Conservation (phyloP, 768 basidiomycete species). For the Suillus placidus region DNA sequence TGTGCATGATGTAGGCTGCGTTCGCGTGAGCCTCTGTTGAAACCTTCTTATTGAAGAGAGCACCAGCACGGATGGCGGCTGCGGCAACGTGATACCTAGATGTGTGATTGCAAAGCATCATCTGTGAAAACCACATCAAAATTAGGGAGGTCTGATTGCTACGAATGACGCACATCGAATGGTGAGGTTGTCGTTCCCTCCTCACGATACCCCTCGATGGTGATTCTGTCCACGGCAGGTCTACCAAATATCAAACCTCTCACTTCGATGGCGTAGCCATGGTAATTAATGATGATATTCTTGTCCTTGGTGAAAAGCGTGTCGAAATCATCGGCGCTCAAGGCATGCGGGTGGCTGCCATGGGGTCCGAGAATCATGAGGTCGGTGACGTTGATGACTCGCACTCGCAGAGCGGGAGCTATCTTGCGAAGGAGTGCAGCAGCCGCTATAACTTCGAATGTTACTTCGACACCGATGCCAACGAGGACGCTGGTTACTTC, state of each 20-base stretch:
- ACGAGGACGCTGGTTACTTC: slow-evolving; percentile 62
- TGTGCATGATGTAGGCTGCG: slow-evolving; percentile 60
- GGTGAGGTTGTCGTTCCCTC: slow-evolving; percentile 83
- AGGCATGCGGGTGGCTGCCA: slow-evolving; percentile 78
- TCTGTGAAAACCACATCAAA: slow-evolving; percentile 41
- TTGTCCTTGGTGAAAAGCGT: slow-evolving; percentile 72
- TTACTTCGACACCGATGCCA: slow-evolving; percentile 86
- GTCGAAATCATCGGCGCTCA: slow-evolving; percentile 62
- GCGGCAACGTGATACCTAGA: slow-evolving; percentile 69
- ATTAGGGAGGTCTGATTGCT: neutral
- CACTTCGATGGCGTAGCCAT: slow-evolving; percentile 77
- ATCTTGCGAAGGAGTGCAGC: slow-evolving; percentile 74
- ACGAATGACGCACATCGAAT: slow-evolving; percentile 58
- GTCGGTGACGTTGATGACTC: slow-evolving; percentile 89
- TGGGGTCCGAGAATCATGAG: slow-evolving; percentile 75
- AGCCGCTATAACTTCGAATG: slow-evolving; percentile 87
- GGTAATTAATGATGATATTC: slow-evolving; percentile 80
- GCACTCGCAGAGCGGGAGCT: slow-evolving; percentile 73
- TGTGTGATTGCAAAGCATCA: slow-evolving; percentile 74
- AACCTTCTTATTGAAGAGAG: slow-evolving; percentile 52
- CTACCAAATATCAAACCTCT: slow-evolving; percentile 67
- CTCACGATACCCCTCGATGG: slow-evolving; percentile 66
- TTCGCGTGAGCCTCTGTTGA: slow-evolving; percentile 60
- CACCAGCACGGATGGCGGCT: slow-evolving; percentile 59
- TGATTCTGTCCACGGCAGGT: slow-evolving; percentile 49